phyloP scores from a whole-genome alignment of 129 eudicot genomes.

The Lactuca sativa region DNA sequence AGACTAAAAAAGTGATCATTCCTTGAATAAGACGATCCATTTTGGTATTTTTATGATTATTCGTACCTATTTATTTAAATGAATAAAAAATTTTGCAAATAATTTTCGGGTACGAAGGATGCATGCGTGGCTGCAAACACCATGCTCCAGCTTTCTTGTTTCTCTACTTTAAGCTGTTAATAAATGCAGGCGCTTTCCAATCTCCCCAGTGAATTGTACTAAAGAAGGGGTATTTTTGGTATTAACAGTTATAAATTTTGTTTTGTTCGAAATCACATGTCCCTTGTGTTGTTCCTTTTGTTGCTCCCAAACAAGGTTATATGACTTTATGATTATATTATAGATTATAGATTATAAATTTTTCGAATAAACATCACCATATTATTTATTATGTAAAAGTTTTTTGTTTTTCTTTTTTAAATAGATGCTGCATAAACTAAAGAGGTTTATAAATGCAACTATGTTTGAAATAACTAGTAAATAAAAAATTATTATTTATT shows the following conservation, averaged over 20 bases:
- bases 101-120: background rate
- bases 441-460: background rate
- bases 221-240: constrained; percentile 18
- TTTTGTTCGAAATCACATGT: constrained; percentile 21
- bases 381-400: too few relatives aligned
- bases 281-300: constrained; percentile 26
- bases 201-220: background rate
- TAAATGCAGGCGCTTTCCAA: constrained; percentile 12
- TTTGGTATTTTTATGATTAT: background rate
- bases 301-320: constrained; percentile 17
- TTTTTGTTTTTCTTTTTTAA: too few relatives aligned
- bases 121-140: constrained; percentile 15
- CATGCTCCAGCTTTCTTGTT: constrained; percentile 21
- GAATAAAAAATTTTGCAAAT: too few relatives aligned
- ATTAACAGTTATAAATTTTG: background rate
- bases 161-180: constrained; percentile 14
- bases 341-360: background rate
- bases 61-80: too few relatives aligned
- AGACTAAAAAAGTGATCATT: background rate
- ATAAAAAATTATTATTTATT: too few relatives aligned
- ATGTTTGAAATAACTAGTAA: too few relatives aligned
- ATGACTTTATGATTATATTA: background rate
- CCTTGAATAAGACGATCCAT: background rate
- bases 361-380: too few relatives aligned
- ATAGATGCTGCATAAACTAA: too few relatives aligned